Percentiles rank a stretch among this genome's conserved stretches.
Conservation (phyloP, 208 protist species). For the Naegleria fowleri region DNA sequence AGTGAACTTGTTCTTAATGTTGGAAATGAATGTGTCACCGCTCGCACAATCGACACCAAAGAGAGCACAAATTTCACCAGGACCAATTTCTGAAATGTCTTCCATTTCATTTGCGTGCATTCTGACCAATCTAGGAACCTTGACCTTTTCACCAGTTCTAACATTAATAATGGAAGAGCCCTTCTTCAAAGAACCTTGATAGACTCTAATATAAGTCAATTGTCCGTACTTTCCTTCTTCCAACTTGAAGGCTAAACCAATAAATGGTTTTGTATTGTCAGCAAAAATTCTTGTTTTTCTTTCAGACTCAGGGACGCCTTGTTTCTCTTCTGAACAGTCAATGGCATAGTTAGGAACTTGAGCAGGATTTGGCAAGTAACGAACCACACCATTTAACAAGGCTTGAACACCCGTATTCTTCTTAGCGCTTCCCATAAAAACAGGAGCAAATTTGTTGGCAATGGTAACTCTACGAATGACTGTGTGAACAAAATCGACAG, state of each 20-base stretch:
- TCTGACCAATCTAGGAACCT: constrained; percentile 90
- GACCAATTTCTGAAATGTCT: constrained; percentile 74
- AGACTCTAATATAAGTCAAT: constrained; percentile 96
- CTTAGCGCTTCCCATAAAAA: constrained; percentile 92
- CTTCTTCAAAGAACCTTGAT: constrained; percentile 90
- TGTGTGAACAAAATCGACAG: constrained; percentile 72
- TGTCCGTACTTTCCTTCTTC: constrained; percentile 92
- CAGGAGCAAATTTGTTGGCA: constrained; percentile 88
- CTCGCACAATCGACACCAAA: constrained; percentile 94
- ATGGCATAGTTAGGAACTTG: constrained; percentile 60
- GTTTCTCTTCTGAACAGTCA: background rate
- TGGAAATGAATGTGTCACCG: constrained; percentile 88
- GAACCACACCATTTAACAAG: constrained; percentile 90
- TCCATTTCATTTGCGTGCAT: constrained; percentile 96
- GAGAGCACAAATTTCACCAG: constrained; percentile 97
- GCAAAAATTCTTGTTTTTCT: constrained; percentile 60
- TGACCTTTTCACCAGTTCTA: constrained; percentile 48
- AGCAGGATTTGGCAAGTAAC: constrained; percentile 89
- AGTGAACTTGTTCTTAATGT: constrained; percentile 58
- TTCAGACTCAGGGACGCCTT: background rate
- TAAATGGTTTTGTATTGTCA: constrained; percentile 81
- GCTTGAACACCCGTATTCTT: constrained; percentile 98
- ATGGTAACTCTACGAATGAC: constrained; percentile 86
- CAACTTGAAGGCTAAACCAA: constrained; percentile 96
- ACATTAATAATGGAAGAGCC: constrained; percentile 45